These are phyloP conservation scores for Teunomyces cretensis DNA, from an alignment of 805 yeast genomes.

Conservation along the genomic window DNA sequence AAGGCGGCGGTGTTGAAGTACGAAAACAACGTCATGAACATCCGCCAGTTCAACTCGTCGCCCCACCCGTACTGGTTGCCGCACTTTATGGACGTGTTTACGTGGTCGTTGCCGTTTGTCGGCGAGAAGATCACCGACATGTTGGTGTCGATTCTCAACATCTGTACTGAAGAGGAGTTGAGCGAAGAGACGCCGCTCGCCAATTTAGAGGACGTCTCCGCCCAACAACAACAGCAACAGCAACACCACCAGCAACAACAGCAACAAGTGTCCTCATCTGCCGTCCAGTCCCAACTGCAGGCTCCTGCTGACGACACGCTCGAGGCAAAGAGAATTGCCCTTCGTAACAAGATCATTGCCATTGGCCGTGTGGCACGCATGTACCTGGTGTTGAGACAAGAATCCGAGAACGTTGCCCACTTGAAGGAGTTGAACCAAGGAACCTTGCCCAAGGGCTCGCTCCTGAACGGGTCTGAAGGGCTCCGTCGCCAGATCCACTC, in stretches of 20 bases:
- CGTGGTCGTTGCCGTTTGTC: slow-evolving; percentile 96
- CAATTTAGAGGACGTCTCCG: slow-evolving; percentile 12
- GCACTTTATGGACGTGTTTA: slow-evolving; percentile 93
- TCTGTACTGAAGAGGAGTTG: slow-evolving; percentile 93
- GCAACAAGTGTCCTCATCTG: background rate
- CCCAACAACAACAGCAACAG: slow-evolving; percentile 25
- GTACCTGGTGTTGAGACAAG: slow-evolving; percentile 86
- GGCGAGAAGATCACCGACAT: slow-evolving; percentile 96
- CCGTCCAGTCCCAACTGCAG: slow-evolving; percentile 7
- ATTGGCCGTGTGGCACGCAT: slow-evolving; percentile 94
- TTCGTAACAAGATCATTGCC: slow-evolving; percentile 87
- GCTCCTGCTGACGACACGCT: slow-evolving; percentile 20
- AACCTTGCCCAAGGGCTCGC: slow-evolving; percentile 80
- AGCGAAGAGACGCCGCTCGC: slow-evolving; percentile 67
- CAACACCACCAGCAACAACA: slow-evolving; percentile 11
- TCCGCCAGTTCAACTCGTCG: slow-evolving; percentile 86
- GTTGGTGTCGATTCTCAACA: slow-evolving; percentile 83
- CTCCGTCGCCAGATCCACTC: slow-evolving; percentile 64
- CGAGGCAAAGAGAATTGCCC: slow-evolving; percentile 46
- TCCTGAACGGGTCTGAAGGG: slow-evolving; percentile 81
- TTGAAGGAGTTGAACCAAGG: slow-evolving; percentile 74
- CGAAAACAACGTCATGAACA: slow-evolving; percentile 90
- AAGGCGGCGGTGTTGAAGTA: slow-evolving; percentile 94
- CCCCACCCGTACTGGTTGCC: slow-evolving; percentile 98
- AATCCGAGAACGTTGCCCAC: slow-evolving; percentile 80